phyloP scores from a whole-genome alignment of 345 rosid genomes.

The Moricandia arvensis region DNA sequence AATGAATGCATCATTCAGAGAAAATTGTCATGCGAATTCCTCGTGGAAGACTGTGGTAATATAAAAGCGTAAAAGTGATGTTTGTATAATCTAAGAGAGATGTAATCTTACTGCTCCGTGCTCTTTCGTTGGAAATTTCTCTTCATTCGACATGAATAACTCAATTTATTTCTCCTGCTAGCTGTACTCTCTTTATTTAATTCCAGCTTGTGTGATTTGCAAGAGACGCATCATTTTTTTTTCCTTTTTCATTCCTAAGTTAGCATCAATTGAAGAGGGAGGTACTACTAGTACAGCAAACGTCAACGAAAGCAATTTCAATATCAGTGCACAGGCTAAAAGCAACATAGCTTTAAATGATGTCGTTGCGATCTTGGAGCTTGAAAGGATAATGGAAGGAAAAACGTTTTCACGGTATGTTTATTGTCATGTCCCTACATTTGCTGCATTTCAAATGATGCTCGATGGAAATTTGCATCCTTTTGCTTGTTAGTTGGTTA shows the following conservation, averaged over 20 bases:
- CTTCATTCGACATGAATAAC: neutral
- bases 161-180: neutral
- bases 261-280: constrained; percentile 37
- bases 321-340: constrained; percentile 32
- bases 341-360: constrained; percentile 30
- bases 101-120: neutral
- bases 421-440: constrained; percentile 9
- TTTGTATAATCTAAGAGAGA: neutral
- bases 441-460: constrained; percentile 20
- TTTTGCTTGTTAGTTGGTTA: constrained; percentile 9
- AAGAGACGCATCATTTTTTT: neutral
- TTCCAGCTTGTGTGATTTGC: constrained; percentile 6
- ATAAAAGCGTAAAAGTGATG: neutral
- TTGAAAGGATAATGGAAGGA: constrained; percentile 67
- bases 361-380: constrained; percentile 49
- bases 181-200: constrained; percentile 5
- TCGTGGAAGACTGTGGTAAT: neutral
- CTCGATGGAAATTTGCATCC: constrained; percentile 16
- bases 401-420: constrained; percentile 63
- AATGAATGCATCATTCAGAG: neutral
- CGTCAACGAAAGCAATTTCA: constrained; percentile 32
- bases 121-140: constrained; percentile 16
- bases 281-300: constrained; percentile 42
- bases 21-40: neutral
- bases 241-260: constrained; percentile 11